Evolutionary conservation across 2,329 filamentous ascomycete species (phyloP), one percentile per base, ranked within the genome.

Genomic region (Aspergillus sclerotialis): DNA sequence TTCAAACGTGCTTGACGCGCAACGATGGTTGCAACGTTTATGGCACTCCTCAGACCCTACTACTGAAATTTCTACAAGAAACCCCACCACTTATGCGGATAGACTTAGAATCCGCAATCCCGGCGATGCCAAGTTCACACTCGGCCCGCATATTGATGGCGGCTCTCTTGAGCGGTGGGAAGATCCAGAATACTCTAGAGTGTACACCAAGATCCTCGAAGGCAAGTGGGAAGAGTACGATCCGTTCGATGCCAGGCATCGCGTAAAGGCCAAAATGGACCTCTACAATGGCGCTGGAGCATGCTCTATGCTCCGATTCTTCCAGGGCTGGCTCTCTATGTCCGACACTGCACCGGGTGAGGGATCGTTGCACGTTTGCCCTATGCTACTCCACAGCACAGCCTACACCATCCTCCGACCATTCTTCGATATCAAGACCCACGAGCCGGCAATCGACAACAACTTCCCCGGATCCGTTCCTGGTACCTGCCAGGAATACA

Each of bases 271-370:
- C 3, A 73, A 78, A 2, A 80, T 76, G 40, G 82, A 94, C 58
- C 64, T 89, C 21, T 92, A 95, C 56, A 72, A 85, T 32, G 86
- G 88, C 1, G 72, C 87, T 0, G 88, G 89, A 0, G 80, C 84
- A 1, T 94, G 86, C 61, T 82, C 75, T 29, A 86, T 88, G 68
- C 88, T 94, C 61, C 75, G 90, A 25, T 83, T 87, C 72, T 90
- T 85, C 58, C 89, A 95, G 62, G 89, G 87, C 12, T 95, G 89
- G 89, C 61, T 95, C 33, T 58, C 60, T 39, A 81, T 95, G 72
- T 87, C 81, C 38, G 64, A 68, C n/a, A 82, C 78, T 0, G 78
- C 72, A 0, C 84, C 85, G 0, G 70, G 72, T 4, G 80, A 94
- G 63, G 89, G 89, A 1, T 92, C 88, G 0, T 62, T 95, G 33